Conservation (phyloP, 345 rosid genomes). For the Physaria fendleri region DNA sequence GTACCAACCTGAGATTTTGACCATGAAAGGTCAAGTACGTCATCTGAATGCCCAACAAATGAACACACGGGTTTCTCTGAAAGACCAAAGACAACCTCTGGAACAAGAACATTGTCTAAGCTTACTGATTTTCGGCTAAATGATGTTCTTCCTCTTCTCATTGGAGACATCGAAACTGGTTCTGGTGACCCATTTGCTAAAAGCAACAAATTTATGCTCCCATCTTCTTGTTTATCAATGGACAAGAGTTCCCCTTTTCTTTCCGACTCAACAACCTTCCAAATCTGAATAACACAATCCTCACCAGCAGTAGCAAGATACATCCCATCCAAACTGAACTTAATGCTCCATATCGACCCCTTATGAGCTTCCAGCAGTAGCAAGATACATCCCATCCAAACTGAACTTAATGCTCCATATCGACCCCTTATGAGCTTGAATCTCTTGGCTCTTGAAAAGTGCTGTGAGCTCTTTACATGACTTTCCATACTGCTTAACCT, state of each 20-base stretch:
- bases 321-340: slow-evolving; percentile 85
- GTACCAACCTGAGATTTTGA: slow-evolving; percentile 81
- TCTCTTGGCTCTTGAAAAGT: slow-evolving; percentile 79
- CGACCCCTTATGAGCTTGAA: slow-evolving; percentile 86
- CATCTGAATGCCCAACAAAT: slow-evolving; percentile 68
- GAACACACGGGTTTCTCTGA: slow-evolving; percentile 79
- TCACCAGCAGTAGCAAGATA: slow-evolving; percentile 95
- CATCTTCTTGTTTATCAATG: slow-evolving; percentile 68
- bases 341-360: slow-evolving; percentile 88
- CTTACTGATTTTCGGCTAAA: slow-evolving; percentile 72
- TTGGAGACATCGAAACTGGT: slow-evolving; percentile 49
- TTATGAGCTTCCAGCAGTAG: slow-evolving; percentile 82
- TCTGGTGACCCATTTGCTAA: slow-evolving; percentile 81
- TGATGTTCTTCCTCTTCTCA: slow-evolving; percentile 69
- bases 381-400: slow-evolving; percentile 82
- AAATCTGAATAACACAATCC: slow-evolving; percentile 75
- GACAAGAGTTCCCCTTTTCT: slow-evolving; percentile 73
- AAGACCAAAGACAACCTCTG: slow-evolving; percentile 76
- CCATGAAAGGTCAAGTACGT: slow-evolving; percentile 94
- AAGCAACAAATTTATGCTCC: slow-evolving; percentile 43
- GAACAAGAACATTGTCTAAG: slow-evolving; percentile 60
- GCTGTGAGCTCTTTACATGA: slow-evolving; percentile 79
- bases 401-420: slow-evolving; percentile 91
- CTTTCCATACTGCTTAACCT: slow-evolving; percentile 81
- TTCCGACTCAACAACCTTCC: slow-evolving; percentile 72